These are phyloP conservation scores for Claviceps capensis DNA, from an alignment of 2,329 filamentous ascomycete species.

Conservation along the genomic window DNA sequence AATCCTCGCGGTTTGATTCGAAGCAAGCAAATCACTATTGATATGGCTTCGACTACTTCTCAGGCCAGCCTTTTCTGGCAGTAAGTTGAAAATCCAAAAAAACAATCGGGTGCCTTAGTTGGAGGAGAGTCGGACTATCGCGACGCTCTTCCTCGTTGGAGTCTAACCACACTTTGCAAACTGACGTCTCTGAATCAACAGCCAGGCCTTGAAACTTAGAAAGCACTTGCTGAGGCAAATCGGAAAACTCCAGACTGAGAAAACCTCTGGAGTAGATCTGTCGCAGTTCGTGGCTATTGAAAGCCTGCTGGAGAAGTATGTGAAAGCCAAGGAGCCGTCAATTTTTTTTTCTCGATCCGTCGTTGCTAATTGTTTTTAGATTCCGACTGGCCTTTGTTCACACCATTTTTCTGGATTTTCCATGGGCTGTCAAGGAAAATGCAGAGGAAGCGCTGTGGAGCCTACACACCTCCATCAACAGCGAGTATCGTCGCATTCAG, in stretches of 20 bases:
- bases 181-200: slow-evolving; percentile 12
- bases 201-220: slow-evolving; percentile 29
- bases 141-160: background rate
- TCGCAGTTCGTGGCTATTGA: slow-evolving; percentile 31
- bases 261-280: slow-evolving; percentile 22
- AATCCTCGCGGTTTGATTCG: slow-evolving; percentile 4
- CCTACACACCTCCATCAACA: slow-evolving; percentile 64
- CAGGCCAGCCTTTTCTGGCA: slow-evolving; percentile 26
- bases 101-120: background rate
- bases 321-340: slow-evolving; percentile 16
- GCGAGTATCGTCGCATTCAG: slow-evolving; percentile 60
- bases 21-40: background rate
- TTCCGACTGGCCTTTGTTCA: slow-evolving; percentile 60
- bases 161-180: background rate
- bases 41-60: slow-evolving; percentile 9
- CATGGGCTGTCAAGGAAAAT: slow-evolving; percentile 46
- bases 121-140: background rate
- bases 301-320: slow-evolving; percentile 21
- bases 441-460: slow-evolving; percentile 67
- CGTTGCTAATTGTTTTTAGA: background rate
- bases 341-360: background rate
- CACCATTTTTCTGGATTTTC: slow-evolving; percentile 59
- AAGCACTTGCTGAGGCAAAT: slow-evolving; percentile 29
- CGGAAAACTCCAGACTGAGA: slow-evolving; percentile 25
- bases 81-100: slow-evolving; percentile 15